These are phyloP conservation scores for Lithohypha guttulata DNA, from an alignment of 2,329 filamentous ascomycete genomes.

Conservation along the genomic window DNA sequence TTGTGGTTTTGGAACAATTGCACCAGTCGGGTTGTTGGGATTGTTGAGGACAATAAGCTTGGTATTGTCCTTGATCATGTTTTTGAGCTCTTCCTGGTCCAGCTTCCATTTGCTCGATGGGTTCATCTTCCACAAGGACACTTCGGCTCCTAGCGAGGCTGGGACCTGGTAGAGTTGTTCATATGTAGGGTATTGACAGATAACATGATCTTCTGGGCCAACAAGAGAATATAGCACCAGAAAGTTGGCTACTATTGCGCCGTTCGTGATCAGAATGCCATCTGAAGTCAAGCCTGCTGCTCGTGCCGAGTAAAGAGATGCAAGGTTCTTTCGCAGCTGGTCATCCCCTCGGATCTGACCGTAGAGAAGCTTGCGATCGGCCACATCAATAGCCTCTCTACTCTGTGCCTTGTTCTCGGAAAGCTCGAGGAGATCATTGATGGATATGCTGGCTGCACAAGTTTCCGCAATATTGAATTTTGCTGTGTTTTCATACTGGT, in stretches of 20 bases:
- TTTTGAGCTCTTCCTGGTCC: constrained; percentile 54
- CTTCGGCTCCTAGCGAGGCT: constrained; percentile 60
- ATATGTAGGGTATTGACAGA: constrained; percentile 80
- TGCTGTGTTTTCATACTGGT: constrained; percentile 40
- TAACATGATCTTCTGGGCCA: constrained; percentile 63
- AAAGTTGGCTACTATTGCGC: constrained; percentile 76
- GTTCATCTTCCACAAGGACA: constrained; percentile 63
- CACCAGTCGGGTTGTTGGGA: constrained; percentile 73
- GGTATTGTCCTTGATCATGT: constrained; percentile 42
- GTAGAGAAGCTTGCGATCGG: constrained; percentile 19
- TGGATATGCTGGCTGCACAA: constrained; percentile 56
- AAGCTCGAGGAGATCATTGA: constrained; percentile 54
- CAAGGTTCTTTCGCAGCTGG: constrained; percentile 23
- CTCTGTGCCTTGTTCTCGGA: constrained; percentile 32
- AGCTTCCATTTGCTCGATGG: constrained; percentile 56
- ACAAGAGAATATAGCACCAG: constrained; percentile 62
- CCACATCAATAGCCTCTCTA: constrained; percentile 16
- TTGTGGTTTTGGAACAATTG: constrained; percentile 54
- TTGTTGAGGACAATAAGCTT: constrained; percentile 60
- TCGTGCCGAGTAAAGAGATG: constrained; percentile 20
- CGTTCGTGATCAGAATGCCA: constrained; percentile 66
- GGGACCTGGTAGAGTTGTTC: constrained; percentile 75
- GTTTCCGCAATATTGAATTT: constrained; percentile 68
- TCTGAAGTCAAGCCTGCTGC: constrained; percentile 34
- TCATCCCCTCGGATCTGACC: constrained; percentile 23